These are phyloP conservation scores for Fraxinus excelsior DNA, from an alignment of 257 asterid species.

Conservation along the genomic window DNA sequence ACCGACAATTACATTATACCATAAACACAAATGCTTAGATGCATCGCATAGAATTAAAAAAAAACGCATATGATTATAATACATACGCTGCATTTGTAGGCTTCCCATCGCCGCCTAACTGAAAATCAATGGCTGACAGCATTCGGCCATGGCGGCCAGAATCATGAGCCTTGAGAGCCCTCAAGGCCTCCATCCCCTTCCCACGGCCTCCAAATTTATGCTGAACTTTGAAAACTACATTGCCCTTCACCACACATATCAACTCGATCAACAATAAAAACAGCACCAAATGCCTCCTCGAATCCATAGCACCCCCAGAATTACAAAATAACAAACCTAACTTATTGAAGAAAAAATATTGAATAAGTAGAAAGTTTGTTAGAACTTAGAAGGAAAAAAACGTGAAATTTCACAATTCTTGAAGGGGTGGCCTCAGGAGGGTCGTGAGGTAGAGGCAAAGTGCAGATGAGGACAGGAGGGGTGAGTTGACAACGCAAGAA, in stretches of 20 bases:
- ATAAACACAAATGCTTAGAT: constrained; percentile 12
- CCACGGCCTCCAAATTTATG: constrained; percentile 60
- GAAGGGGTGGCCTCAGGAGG: constrained; percentile 3
- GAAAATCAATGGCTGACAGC: constrained; percentile 50
- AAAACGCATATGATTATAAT: background rate
- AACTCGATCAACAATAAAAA: constrained; percentile 32
- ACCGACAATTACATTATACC: background rate
- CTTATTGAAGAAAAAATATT: constrained; percentile 24
- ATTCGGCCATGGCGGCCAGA: constrained; percentile 56
- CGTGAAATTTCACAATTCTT: constrained; percentile 28
- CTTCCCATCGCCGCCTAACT: constrained; percentile 53
- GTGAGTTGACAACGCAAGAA: constrained; percentile 27
- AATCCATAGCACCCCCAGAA: constrained; percentile 40
- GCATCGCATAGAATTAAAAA: constrained; percentile 5
- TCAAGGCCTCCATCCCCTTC: constrained; percentile 31
- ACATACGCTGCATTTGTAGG: constrained; percentile 59
- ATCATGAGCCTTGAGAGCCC: constrained; percentile 53
- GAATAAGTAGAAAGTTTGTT: constrained; percentile 20
- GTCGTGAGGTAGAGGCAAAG: constrained; percentile 8
- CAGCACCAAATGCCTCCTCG: constrained; percentile 25
- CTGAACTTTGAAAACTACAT: constrained; percentile 57
- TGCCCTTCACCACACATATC: constrained; percentile 37
- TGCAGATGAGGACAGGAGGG: constrained; percentile 23
- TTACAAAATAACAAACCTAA: constrained; percentile 18
- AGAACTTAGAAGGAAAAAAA: constrained; percentile 23